Evolutionary conservation across 2,329 filamentous ascomycete species (phyloP), one percentile per base, ranked within the genome.

Genomic region (Zalaria obscura): DNA sequence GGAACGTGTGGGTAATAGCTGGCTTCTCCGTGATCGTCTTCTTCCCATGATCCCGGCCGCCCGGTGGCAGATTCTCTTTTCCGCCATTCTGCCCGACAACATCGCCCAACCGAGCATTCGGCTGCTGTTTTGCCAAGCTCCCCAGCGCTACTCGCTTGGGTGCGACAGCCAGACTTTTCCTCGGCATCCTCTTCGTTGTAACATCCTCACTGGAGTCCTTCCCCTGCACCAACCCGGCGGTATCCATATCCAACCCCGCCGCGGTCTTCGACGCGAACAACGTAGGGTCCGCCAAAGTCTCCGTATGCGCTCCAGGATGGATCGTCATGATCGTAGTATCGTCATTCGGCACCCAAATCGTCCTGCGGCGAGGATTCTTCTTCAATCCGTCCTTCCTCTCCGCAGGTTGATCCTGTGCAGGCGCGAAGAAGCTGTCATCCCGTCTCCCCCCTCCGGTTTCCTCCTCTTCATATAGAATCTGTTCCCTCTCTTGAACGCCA

Each of bases 31-130:
- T n/a, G 29, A n/a, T 7, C 2, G 29, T 32, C n/a, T n/a, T 32
- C 29, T 32, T 32, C 29, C 2, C 7, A n/a, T 2, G 3, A 32
- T 7, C 7, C 7, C n/a, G 25, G 25, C 18, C 10, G 3, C 67
- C 67, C 1, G 75, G 76, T 9, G 74, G 74, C 4, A 77, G 52
- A 47, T 80, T 80, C 54, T 80, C 76, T 50, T 80, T 80, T 4
- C 76, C 76, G 4, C 66, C 67, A n/a, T 35, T 32, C 25, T 31
- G 38, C 6, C 38, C 38, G 34, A 36, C 33, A 3, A 35, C 38
- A 7, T 32, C 18, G n/a, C 35, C n/a, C 18, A 38, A 34, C 3
- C 18, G 8, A 11, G 4, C 26, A 11, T 41, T 41, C 3, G 39
- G 39, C 8, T 38, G 7, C 29, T 7, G 29, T 72, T 71, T 38